Evolutionary conservation across 352 stramenopile genomes (phyloP).

Genomic region (Globisporangium okanoganense): DNA sequence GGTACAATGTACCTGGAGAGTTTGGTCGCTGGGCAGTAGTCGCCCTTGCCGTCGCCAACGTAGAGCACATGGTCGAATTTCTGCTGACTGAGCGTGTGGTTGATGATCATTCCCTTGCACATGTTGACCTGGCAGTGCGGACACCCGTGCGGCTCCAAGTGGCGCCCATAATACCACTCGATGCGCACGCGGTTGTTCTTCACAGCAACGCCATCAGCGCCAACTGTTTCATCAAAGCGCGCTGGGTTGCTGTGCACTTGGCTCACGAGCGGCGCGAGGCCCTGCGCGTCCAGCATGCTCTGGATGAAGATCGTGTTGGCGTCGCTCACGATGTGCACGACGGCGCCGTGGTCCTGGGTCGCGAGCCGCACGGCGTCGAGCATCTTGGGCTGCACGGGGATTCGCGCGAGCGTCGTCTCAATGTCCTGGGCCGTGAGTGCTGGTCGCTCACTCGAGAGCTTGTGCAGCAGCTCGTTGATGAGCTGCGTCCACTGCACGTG

Average conservation of each 20-base stretch:
- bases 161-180: conserved; percentile 25
- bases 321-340: conserved; percentile 47
- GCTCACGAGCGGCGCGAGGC: conserved; percentile 24
- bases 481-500: conserved; percentile 20
- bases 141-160: conserved; percentile 39
- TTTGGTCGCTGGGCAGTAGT: conserved; percentile 44
- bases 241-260: conserved; percentile 40
- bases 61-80: conserved; percentile 44
- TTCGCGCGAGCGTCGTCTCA: conserved; percentile 17
- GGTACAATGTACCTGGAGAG: conserved; percentile 43
- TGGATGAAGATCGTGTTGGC: conserved; percentile 43
- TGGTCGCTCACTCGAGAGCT: conserved; percentile 23
- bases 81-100: conserved; percentile 26
- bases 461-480: conserved; percentile 29
- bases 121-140: conserved; percentile 41
- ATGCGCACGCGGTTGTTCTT: conserved; percentile 24
- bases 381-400: conserved; percentile 34
- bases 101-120: conserved; percentile 60
- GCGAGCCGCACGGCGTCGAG: conserved; percentile 43
- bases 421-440: conserved; percentile 24
- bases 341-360: conserved; percentile 25
- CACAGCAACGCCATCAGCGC: conserved; percentile 7
- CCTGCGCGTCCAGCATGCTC: conserved; percentile 31
- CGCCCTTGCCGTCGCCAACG: conserved; percentile 40
- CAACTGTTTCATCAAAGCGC: conserved; percentile 16